Conservation (phyloP, 169 alveolate species). For the Eimeria tenella region DNA sequence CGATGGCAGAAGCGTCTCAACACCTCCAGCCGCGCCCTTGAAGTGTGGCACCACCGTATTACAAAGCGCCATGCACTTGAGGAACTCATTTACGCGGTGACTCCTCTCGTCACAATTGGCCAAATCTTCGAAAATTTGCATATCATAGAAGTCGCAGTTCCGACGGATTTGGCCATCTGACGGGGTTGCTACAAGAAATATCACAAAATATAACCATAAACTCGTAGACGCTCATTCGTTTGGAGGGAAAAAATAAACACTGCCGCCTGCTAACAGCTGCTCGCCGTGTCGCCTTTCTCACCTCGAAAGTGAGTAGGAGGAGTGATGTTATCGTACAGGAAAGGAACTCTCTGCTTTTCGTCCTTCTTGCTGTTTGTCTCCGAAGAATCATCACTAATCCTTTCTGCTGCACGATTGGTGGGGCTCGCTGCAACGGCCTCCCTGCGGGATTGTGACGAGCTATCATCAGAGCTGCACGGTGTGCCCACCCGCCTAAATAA, state of each 20-base stretch:
- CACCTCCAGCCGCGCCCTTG: slow-evolving; percentile 3
- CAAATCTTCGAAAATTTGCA: slow-evolving; percentile 52
- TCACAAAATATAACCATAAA: neutral
- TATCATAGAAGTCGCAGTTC: slow-evolving; percentile 69
- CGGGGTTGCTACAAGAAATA: slow-evolving; percentile 13
- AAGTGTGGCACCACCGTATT: slow-evolving; percentile 70
- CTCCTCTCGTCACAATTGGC: slow-evolving; percentile 16
- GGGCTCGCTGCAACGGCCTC: neutral
- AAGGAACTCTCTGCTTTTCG: slow-evolving; percentile 25
- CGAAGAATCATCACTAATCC: neutral
- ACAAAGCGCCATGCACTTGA: slow-evolving; percentile 73
- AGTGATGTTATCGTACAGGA: slow-evolving; percentile 31
- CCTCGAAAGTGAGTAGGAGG: slow-evolving; percentile 49
- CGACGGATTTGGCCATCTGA: slow-evolving; percentile 54
- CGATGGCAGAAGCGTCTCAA: slow-evolving; percentile 5
- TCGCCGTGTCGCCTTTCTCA: neutral
- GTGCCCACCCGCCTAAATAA: slow-evolving; percentile 5
- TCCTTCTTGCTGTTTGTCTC: slow-evolving; percentile 23
- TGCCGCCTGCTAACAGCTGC: neutral
- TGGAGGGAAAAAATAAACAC: neutral
- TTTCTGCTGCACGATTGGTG: neutral
- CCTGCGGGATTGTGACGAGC: neutral
- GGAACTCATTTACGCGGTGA: slow-evolving; percentile 60
- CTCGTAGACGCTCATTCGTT: neutral
- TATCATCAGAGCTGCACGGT: neutral